A percentile compares a stretch with the other conserved stretches of the same genome.
These are phyloP conservation scores for Blastobotrys apis DNA, from an alignment of 1,139 yeast species.

Conservation along the genomic window DNA sequence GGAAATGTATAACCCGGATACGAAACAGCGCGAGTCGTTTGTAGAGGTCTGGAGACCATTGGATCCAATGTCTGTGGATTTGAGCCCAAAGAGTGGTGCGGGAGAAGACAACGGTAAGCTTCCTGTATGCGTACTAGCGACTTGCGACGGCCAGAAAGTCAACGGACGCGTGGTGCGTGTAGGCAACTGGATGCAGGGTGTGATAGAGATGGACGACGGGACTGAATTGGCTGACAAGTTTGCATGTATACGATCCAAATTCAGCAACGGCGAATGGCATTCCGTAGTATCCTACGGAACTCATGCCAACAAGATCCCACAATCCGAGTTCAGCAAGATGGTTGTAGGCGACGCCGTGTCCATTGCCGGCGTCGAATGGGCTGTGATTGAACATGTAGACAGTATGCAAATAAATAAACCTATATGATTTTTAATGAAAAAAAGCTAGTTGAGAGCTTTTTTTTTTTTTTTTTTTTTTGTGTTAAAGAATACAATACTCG, in stretches of 20 bases:
- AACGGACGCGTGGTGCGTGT: constrained; percentile 25
- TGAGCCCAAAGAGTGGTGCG: constrained; percentile 25
- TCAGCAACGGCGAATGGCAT: constrained; percentile 14
- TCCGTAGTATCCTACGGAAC: constrained; percentile 16
- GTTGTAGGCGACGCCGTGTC: constrained; percentile 14
- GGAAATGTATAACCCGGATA: constrained; percentile 46
- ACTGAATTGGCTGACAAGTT: constrained; percentile 12
- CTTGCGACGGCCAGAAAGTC: constrained; percentile 15
- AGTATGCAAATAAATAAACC: neutral
- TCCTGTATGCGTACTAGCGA: constrained; percentile 18
- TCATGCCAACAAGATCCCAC: constrained; percentile 15
- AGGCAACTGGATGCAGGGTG: constrained; percentile 25
- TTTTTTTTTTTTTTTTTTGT: too few species aligned
- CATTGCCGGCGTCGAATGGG: constrained; percentile 16
- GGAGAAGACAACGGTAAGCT: neutral
- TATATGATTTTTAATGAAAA: neutral
- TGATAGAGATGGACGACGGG: constrained; percentile 14
- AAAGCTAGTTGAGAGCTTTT: too few species aligned
- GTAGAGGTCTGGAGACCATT: constrained; percentile 57
- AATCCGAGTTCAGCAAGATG: constrained; percentile 8
- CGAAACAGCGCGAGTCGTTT: constrained; percentile 45
- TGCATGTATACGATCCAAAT: constrained; percentile 15
- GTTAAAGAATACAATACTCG: too few species aligned
- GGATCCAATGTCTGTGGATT: constrained; percentile 42
- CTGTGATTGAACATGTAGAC: constrained; percentile 14